Conservation (phyloP, 2,329 filamentous ascomycete species). For the Trichophyton verrucosum region DNA sequence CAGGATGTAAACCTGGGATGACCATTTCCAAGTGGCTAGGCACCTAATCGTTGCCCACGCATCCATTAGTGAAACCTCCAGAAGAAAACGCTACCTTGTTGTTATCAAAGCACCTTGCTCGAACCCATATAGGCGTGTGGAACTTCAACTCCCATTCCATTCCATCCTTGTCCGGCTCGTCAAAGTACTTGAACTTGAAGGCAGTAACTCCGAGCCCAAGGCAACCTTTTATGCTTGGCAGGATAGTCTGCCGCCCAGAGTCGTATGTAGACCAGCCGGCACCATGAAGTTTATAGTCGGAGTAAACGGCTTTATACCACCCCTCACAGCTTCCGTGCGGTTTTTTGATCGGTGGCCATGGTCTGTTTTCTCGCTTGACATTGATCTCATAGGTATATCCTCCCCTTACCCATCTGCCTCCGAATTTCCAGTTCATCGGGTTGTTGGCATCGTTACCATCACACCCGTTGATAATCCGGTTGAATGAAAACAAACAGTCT, state of each 20-base stretch:
- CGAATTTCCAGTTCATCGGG: conserved; percentile 21
- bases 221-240: conserved; percentile 14
- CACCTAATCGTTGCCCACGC: conserved; percentile 3
- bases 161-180: conserved; percentile 16
- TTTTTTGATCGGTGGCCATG: conserved; percentile 17
- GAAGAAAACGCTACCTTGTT: conserved; percentile 14
- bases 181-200: conserved; percentile 20
- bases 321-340: conserved; percentile 16
- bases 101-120: conserved; percentile 14
- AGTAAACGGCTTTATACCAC: conserved; percentile 14
- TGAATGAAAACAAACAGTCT: conserved; percentile 11
- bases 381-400: conserved; percentile 19
- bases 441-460: conserved; percentile 18
- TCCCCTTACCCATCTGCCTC: conserved; percentile 16
- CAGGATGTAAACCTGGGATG: too few relatives aligned
- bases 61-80: conserved; percentile 9
- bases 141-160: conserved; percentile 18
- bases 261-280: conserved; percentile 20
- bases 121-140: conserved; percentile 16
- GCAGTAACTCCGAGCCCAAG: conserved; percentile 14
- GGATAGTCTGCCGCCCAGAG: conserved; percentile 17
- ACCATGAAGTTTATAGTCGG: conserved; percentile 16
- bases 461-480: conserved; percentile 20
- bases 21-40: neutral
- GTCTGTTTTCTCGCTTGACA: conserved; percentile 14